A percentile compares a stretch with the other conserved stretches of the same genome.
phyloP scores from a whole-genome alignment of 371 early-diverging fungal genomes.

The Circinella minor region DNA sequence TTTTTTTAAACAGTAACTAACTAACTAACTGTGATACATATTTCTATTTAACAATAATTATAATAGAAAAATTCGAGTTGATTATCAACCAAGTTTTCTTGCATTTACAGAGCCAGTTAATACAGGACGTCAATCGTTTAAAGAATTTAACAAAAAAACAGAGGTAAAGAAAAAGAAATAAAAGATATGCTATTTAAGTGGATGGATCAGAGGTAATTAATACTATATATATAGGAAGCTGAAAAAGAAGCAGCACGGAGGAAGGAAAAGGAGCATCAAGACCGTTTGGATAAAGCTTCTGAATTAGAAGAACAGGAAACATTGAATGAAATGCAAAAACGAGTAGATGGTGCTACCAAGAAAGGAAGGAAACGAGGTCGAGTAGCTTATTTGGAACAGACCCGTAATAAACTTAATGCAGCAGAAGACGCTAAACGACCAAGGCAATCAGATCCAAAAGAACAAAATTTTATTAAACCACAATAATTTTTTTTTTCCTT shows the following conservation, averaged over 20 bases:
- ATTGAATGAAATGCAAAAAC: slow-evolving; percentile 25
- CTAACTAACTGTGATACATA: not conserved
- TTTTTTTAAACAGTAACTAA: not conserved
- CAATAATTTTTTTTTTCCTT: slow-evolving; percentile 7
- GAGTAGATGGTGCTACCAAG: not conserved
- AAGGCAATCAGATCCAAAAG: not conserved
- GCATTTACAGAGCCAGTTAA: slow-evolving; percentile 37
- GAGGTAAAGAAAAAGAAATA: slow-evolving; percentile 34
- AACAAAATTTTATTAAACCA: slow-evolving; percentile 15
- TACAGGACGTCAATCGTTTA: slow-evolving; percentile 55
- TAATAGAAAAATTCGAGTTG: slow-evolving; percentile 55
- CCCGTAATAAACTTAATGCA: not conserved
- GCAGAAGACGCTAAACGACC: not conserved
- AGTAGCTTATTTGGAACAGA: not conserved
- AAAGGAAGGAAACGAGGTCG: slow-evolving; percentile 11
- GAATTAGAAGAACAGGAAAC: slow-evolving; percentile 34
- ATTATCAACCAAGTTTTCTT: slow-evolving; percentile 58
- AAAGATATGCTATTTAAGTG: not conserved
- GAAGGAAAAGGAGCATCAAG: slow-evolving; percentile 23
- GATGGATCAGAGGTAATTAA: too few species aligned
- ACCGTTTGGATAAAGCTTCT: slow-evolving; percentile 28
- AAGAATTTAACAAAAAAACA: slow-evolving; percentile 51
- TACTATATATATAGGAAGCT: not conserved
- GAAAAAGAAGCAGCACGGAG: slow-evolving; percentile 19
- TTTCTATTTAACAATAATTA: not conserved